phyloP scores from a whole-genome alignment of 257 asterid species.

The Anisodus tanguticus region DNA sequence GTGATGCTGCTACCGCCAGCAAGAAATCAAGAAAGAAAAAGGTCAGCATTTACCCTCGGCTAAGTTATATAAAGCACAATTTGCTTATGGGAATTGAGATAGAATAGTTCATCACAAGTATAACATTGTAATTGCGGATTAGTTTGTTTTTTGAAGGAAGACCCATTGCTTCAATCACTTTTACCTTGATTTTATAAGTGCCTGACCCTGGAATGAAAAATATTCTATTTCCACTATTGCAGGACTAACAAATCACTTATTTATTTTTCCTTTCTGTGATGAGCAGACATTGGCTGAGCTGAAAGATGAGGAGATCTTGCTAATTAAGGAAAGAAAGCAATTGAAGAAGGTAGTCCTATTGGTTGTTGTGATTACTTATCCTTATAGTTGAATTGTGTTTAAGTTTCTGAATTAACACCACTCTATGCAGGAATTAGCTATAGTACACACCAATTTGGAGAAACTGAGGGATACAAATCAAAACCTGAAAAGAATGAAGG shows the following conservation, averaged over 20 bases:
- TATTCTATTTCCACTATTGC: not conserved
- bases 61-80: not conserved
- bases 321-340: constrained; percentile 61
- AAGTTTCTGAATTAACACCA: constrained; percentile 2
- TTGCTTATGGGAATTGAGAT: constrained; percentile 2
- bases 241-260: not conserved
- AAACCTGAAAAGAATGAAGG: constrained; percentile 35
- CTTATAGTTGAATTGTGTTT: not conserved
- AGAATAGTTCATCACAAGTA: not conserved
- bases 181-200: not conserved
- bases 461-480: constrained; percentile 31
- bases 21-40: constrained; percentile 67
- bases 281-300: constrained; percentile 64
- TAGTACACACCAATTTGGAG: constrained; percentile 22
- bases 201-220: not conserved
- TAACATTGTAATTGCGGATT: not conserved
- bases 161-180: not conserved
- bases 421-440: constrained; percentile 31
- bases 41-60: constrained; percentile 40
- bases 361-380: not conserved
- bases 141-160: not conserved
- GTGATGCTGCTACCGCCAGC: constrained; percentile 48
- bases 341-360: constrained; percentile 55
- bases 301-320: constrained; percentile 54
- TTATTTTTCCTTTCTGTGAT: constrained; percentile 20